These are phyloP conservation scores for Russula lepida DNA, from an alignment of 768 basidiomycete species.

Conservation along the genomic window DNA sequence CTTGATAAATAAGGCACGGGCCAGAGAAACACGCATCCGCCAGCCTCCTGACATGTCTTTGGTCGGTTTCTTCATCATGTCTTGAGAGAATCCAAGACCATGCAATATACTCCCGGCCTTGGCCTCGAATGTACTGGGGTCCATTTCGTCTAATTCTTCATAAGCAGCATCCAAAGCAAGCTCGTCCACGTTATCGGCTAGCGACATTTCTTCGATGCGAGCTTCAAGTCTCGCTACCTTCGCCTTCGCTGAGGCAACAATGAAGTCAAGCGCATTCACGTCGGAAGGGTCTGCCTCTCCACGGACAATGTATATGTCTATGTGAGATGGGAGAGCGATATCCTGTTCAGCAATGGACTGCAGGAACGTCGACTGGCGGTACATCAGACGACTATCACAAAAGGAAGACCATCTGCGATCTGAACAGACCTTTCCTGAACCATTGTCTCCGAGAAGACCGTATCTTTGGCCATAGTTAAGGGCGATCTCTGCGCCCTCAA, in stretches of 20 bases:
- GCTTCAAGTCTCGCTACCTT: slow-evolving; percentile 93
- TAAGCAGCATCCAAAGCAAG: slow-evolving; percentile 79
- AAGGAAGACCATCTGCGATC: not conserved
- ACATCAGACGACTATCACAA: slow-evolving; percentile 12
- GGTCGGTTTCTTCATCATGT: slow-evolving; percentile 94
- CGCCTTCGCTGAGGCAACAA: slow-evolving; percentile 81
- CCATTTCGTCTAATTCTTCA: slow-evolving; percentile 95
- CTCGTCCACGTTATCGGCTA: slow-evolving; percentile 88
- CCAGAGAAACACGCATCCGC: slow-evolving; percentile 98
- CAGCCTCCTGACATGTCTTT: slow-evolving; percentile 99
- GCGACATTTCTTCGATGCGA: slow-evolving; percentile 85
- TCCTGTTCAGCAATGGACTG: slow-evolving; percentile 94
- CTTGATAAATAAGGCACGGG: slow-evolving; percentile 91
- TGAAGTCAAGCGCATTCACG: slow-evolving; percentile 95
- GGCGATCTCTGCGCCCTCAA: slow-evolving; percentile 61
- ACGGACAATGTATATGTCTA: slow-evolving; percentile 95
- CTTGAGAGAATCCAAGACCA: slow-evolving; percentile 84
- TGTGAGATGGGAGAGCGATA: slow-evolving; percentile 87
- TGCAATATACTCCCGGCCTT: slow-evolving; percentile 96
- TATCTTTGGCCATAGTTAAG: slow-evolving; percentile 91
- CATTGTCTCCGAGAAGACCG: slow-evolving; percentile 94
- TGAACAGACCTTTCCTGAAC: slow-evolving; percentile 84
- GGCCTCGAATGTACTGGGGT: slow-evolving; percentile 89
- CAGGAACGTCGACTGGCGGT: slow-evolving; percentile 79
- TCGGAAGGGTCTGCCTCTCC: slow-evolving; percentile 96